Evolutionary conservation across 805 yeast species (phyloP).

Genomic region (Candida ponderosae): DNA sequence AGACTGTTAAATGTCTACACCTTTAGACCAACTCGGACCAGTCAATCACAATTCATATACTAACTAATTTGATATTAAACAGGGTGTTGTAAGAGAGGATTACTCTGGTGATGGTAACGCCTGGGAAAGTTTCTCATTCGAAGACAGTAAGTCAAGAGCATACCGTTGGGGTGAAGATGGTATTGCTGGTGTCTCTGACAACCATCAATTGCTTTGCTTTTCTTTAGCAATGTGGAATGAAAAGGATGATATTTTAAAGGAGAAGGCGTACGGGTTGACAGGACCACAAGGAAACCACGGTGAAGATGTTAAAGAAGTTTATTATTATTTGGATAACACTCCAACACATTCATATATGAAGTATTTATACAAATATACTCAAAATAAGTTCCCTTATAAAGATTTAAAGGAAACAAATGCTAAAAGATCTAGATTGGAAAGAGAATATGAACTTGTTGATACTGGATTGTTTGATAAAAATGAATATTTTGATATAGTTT

Average conservation of each 20-base stretch:
- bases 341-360: slow-evolving; percentile 93
- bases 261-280: slow-evolving; percentile 79
- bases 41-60: too few relatives aligned
- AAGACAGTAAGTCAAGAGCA: slow-evolving; percentile 70
- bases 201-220: slow-evolving; percentile 68
- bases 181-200: slow-evolving; percentile 80
- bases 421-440: slow-evolving; percentile 55
- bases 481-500: slow-evolving; percentile 75
- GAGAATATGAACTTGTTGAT: slow-evolving; percentile 78
- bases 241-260: slow-evolving; percentile 76
- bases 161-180: slow-evolving; percentile 98
- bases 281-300: slow-evolving; percentile 96
- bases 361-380: slow-evolving; percentile 90
- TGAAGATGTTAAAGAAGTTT: slow-evolving; percentile 85
- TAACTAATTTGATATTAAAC: not conserved
- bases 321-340: slow-evolving; percentile 82
- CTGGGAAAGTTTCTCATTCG: slow-evolving; percentile 84
- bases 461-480: slow-evolving; percentile 61
- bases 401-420: slow-evolving; percentile 62
- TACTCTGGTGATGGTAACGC: slow-evolving; percentile 84
- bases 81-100: slow-evolving; percentile 68
- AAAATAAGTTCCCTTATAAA: slow-evolving; percentile 72
- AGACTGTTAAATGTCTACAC: too few relatives aligned
- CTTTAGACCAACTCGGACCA: too few relatives aligned
- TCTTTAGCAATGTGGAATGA: slow-evolving; percentile 92